Conservation (phyloP, 75 land plant genomes). For the Sequoiadendron giganteum region DNA sequence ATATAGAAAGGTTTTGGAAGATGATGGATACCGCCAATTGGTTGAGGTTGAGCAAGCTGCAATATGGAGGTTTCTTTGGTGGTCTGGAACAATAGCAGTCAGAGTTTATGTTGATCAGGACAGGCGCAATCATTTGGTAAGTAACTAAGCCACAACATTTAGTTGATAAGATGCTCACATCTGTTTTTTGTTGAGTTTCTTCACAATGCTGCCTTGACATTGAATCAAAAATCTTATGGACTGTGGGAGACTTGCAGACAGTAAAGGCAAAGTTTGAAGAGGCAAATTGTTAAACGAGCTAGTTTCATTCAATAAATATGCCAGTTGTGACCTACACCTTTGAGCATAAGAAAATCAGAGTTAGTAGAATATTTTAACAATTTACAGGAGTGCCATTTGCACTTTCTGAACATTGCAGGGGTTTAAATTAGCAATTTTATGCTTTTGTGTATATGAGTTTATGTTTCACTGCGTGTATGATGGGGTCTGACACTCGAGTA, state of each 20-base stretch:
- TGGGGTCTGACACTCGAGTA: not conserved
- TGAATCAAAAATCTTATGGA: not conserved
- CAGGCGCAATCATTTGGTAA: slow-evolving; percentile 68
- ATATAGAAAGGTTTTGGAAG: slow-evolving; percentile 74
- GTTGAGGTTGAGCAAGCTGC: slow-evolving; percentile 98
- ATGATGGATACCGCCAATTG: slow-evolving; percentile 81
- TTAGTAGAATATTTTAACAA: not conserved
- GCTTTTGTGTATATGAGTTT: not conserved
- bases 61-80: slow-evolving; percentile 93
- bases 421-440: not conserved
- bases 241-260: not conserved
- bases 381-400: not conserved
- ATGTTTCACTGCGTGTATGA: not conserved
- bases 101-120: slow-evolving; percentile 92
- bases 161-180: not conserved
- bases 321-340: not conserved
- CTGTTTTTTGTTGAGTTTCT: not conserved
- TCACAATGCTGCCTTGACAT: not conserved
- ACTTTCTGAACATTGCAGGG: not conserved
- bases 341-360: not conserved
- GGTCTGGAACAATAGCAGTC: slow-evolving; percentile 86
- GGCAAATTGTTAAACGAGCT: not conserved
- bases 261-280: not conserved
- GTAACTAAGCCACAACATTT: not conserved
- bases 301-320: not conserved